Conservation (phyloP, 2,329 filamentous ascomycete species). For the Curvularia verruculosa region DNA sequence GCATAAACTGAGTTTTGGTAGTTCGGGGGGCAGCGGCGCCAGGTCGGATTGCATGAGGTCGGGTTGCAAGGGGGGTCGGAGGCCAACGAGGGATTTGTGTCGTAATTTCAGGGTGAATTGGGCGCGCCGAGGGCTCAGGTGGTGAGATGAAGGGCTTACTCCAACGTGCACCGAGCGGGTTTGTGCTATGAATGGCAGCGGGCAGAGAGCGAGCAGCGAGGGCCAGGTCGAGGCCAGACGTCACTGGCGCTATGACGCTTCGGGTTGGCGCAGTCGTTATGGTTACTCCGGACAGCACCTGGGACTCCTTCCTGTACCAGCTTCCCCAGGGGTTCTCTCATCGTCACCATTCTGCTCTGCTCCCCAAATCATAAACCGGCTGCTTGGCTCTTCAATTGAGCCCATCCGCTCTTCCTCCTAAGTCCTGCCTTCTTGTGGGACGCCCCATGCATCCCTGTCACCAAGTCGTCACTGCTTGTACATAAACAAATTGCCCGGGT, state of each 20-base stretch:
- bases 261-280: conserved; percentile 20
- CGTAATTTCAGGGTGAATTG: conserved; percentile 10
- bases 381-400: conserved; percentile 3
- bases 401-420: conserved; percentile 21
- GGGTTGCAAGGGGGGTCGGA: not conserved
- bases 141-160: conserved; percentile 6
- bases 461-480: conserved; percentile 28
- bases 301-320: conserved; percentile 10
- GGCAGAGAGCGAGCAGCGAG: conserved; percentile 5
- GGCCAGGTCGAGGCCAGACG: conserved; percentile 17
- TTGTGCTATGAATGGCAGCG: conserved; percentile 11
- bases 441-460: conserved; percentile 24
- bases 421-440: conserved; percentile 22
- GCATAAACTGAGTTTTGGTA: conserved; percentile 1
- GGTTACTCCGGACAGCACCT: conserved; percentile 23
- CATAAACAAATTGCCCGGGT: conserved; percentile 32
- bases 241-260: conserved; percentile 26
- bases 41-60: not conserved
- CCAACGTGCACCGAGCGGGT: conserved; percentile 6
- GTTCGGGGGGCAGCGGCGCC: not conserved
- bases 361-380: not conserved
- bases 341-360: conserved; percentile 8
- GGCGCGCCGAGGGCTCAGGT: not conserved
- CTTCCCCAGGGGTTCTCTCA: conserved; percentile 18
- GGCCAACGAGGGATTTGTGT: not conserved